These are phyloP conservation scores for Trichosanthes truncata DNA, from an alignment of 306 rosid genomes.

Conservation along the genomic window DNA sequence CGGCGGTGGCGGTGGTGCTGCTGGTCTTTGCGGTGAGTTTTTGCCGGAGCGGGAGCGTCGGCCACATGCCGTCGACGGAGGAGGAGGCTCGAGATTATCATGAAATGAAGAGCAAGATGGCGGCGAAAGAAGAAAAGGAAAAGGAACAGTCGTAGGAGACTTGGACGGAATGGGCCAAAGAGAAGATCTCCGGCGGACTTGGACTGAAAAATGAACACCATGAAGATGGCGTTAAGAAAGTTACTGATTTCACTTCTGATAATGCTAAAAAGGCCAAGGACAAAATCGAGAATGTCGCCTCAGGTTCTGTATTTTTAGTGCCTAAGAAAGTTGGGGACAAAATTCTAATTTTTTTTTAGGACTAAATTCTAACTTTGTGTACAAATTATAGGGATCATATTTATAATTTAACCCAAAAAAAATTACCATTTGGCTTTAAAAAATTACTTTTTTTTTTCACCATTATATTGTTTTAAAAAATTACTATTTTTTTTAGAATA, in stretches of 20 bases:
- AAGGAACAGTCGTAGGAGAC: constrained; percentile 34
- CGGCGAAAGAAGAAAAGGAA: not conserved
- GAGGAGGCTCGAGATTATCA: constrained; percentile 36
- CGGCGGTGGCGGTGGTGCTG: constrained; percentile 9
- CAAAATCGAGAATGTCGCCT: constrained; percentile 22
- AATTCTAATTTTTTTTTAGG: no score
- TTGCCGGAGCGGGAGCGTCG: constrained; percentile 25
- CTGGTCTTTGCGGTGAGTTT: not conserved
- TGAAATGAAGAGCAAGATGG: constrained; percentile 19
- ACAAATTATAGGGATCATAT: no score
- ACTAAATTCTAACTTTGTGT: no score
- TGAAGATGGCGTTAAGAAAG: constrained; percentile 8
- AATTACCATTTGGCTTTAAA: no score
- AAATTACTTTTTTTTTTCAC: no score
- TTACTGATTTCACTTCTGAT: constrained; percentile 25
- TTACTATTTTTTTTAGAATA: no score
- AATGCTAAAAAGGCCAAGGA: constrained; percentile 28
- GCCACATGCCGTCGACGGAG: constrained; percentile 24
- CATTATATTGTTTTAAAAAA: no score
- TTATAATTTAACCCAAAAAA: no score
- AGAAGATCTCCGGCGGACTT: constrained; percentile 56
- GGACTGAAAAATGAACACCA: constrained; percentile 27
- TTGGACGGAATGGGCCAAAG: constrained; percentile 89
- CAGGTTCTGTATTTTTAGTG: constrained; percentile 19
- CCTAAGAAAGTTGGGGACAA: no score